Evolutionary conservation across 2,329 filamentous ascomycete species (phyloP).

Genomic region (Colletotrichum tanaceti): DNA sequence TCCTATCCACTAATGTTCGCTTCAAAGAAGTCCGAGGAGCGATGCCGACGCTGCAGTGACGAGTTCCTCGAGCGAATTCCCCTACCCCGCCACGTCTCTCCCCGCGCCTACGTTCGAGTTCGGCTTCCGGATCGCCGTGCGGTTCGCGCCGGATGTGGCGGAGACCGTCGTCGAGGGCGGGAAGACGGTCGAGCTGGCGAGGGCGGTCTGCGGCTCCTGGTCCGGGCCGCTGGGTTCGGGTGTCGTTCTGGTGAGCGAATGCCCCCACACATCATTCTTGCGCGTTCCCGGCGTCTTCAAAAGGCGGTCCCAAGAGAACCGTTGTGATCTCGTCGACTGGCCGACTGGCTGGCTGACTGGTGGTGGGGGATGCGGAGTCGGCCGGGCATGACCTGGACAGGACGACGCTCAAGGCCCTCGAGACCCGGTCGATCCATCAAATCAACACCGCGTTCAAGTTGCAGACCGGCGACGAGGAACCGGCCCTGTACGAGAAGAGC

Average conservation of each 20-base stretch:
- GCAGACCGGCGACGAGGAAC: slow-evolving; percentile 57
- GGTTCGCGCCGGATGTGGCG: background rate
- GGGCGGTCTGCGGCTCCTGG: slow-evolving; percentile 59
- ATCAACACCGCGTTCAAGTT: slow-evolving; percentile 56
- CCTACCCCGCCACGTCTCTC: slow-evolving; percentile 55
- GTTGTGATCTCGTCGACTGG: slow-evolving; percentile 22
- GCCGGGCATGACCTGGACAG: slow-evolving; percentile 5
- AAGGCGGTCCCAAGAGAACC: background rate
- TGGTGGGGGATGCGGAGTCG: background rate
- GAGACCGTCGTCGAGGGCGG: background rate
- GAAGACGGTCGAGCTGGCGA: slow-evolving; percentile 57
- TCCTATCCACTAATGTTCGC: background rate
- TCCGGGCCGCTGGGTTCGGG: slow-evolving; percentile 62
- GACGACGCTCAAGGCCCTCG: too few relatives aligned
- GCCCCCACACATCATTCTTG: too few relatives aligned
- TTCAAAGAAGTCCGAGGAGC: background rate
- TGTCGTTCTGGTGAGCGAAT: slow-evolving; percentile 55
- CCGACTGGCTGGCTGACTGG: background rate
- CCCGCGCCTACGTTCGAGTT: slow-evolving; percentile 59
- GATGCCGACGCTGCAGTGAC: background rate
- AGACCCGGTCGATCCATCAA: too few relatives aligned
- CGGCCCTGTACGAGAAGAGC: slow-evolving; percentile 47
- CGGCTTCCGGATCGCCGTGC: slow-evolving; percentile 61
- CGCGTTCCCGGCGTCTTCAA: too few relatives aligned
- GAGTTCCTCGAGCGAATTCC: slow-evolving; percentile 40